Conservation (phyloP, 225 moss, liverwort and hornwort genomes). For the Ulota crispa region DNA sequence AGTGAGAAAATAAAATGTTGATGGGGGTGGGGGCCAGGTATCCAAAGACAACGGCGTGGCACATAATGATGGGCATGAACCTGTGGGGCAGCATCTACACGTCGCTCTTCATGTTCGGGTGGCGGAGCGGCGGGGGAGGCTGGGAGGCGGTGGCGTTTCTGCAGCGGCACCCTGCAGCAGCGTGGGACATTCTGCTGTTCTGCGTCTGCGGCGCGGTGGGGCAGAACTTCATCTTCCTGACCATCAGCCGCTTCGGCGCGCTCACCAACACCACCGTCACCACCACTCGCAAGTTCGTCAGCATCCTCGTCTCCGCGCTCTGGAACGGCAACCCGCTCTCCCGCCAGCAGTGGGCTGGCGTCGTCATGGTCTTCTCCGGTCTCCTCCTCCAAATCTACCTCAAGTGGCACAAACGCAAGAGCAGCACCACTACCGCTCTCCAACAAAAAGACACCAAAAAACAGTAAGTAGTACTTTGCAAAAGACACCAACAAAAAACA, state of each 20-base stretch:
- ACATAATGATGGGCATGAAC: slow-evolving; percentile 98
- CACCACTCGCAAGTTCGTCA: slow-evolving; percentile 95
- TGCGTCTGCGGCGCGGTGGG: slow-evolving; percentile 92
- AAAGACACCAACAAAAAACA: neutral
- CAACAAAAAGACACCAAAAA: neutral
- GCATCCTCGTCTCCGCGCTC: slow-evolving; percentile 84
- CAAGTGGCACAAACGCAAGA: slow-evolving; percentile 54
- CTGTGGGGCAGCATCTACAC: slow-evolving; percentile 96
- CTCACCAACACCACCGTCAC: slow-evolving; percentile 94
- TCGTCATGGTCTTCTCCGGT: slow-evolving; percentile 82
- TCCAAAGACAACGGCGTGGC: slow-evolving; percentile 91
- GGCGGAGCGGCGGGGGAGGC: slow-evolving; percentile 75
- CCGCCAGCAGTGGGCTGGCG: slow-evolving; percentile 85
- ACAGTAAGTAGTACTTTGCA: too few relatives aligned
- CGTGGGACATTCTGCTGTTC: slow-evolving; percentile 87
- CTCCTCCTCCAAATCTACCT: slow-evolving; percentile 76
- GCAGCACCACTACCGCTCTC: slow-evolving; percentile 15
- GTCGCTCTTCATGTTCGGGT: slow-evolving; percentile 74
- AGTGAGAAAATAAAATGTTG: too few relatives aligned
- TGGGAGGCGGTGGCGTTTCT: slow-evolving; percentile 79
- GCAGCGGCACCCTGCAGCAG: slow-evolving; percentile 70
- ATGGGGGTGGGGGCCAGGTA: slow-evolving; percentile 50
- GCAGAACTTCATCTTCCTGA: slow-evolving; percentile 99
- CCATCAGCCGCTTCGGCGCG: slow-evolving; percentile 86
- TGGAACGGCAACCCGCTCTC: slow-evolving; percentile 89